phyloP scores from a whole-genome alignment of 139 green algal species.

The Picochlorum sp. region DNA sequence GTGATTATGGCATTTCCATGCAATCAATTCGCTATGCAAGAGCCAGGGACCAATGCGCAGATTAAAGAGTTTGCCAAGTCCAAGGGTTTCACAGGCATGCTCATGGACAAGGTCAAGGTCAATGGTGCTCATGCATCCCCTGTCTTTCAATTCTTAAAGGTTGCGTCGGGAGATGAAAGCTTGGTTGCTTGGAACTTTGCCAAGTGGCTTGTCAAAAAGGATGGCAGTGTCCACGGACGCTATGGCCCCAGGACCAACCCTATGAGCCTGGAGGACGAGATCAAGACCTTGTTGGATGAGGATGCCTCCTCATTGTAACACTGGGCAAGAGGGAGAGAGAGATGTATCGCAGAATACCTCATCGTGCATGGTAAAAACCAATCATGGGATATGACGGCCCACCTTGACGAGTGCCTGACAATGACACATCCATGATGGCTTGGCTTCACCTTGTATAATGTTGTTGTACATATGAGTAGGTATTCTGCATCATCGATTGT shows the following conservation, averaged over 20 bases:
- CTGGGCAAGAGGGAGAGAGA: too few relatives aligned
- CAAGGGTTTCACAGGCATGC: conserved; percentile 20
- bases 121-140: conserved; percentile 23
- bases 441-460: too few relatives aligned
- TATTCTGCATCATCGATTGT: too few relatives aligned
- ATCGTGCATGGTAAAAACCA: too few relatives aligned
- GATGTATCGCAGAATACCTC: too few relatives aligned
- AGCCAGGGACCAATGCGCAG: conserved; percentile 35
- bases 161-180: conserved; percentile 2
- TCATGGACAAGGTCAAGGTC: conserved; percentile 37
- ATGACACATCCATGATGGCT: too few relatives aligned
- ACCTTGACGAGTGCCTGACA: too few relatives aligned
- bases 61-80: conserved; percentile 31
- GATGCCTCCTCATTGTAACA: background rate
- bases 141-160: conserved; percentile 32
- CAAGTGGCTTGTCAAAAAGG: conserved; percentile 25
- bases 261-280: background rate
- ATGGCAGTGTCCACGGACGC: conserved; percentile 19
- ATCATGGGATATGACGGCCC: too few relatives aligned
- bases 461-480: too few relatives aligned
- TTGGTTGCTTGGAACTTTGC: conserved; percentile 14
- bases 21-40: conserved; percentile 32
- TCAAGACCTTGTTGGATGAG: background rate
- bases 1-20: conserved; percentile 31
- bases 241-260: conserved; percentile 10